Conservation (phyloP, 352 stramenopile species). For the Blastocystis sp. region DNA sequence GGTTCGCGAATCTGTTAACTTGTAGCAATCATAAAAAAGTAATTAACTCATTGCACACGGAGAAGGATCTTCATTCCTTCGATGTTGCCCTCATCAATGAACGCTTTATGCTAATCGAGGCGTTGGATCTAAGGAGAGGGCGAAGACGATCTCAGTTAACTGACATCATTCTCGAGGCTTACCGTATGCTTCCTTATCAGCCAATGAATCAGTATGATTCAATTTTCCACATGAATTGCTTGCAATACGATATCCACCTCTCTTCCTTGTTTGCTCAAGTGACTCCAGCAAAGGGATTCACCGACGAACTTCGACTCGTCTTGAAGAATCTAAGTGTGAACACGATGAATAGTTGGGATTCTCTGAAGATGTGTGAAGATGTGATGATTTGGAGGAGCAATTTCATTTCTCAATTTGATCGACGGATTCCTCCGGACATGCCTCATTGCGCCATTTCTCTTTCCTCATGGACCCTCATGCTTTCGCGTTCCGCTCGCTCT, state of each 20-base stretch:
- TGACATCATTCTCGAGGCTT: not conserved
- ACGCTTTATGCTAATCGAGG: not conserved
- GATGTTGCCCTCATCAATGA: not conserved
- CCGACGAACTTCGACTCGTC: not conserved
- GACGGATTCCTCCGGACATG: not conserved
- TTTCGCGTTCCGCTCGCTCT: not conserved
- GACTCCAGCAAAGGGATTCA: not conserved
- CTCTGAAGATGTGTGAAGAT: conserved; percentile 29
- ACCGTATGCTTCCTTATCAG: conserved; percentile 4
- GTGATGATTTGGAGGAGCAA: conserved; percentile 9
- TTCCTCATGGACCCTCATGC: not conserved
- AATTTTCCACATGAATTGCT: not conserved
- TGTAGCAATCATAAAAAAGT: not conserved
- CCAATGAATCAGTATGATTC: not conserved
- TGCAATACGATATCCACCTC: not conserved
- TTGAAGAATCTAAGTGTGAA: not conserved
- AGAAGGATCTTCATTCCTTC: not conserved
- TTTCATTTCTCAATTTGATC: not conserved
- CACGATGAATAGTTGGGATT: conserved; percentile 27
- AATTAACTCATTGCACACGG: not conserved
- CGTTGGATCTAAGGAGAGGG: not conserved
- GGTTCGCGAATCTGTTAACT: not conserved
- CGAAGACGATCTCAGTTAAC: not conserved
- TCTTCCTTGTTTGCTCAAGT: not conserved
- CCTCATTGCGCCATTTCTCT: not conserved